Percentiles rank a stretch among this genome's conserved stretches.
Evolutionary conservation across 768 basidiomycete species (phyloP).

Genomic region (Boletus reticulatus): DNA sequence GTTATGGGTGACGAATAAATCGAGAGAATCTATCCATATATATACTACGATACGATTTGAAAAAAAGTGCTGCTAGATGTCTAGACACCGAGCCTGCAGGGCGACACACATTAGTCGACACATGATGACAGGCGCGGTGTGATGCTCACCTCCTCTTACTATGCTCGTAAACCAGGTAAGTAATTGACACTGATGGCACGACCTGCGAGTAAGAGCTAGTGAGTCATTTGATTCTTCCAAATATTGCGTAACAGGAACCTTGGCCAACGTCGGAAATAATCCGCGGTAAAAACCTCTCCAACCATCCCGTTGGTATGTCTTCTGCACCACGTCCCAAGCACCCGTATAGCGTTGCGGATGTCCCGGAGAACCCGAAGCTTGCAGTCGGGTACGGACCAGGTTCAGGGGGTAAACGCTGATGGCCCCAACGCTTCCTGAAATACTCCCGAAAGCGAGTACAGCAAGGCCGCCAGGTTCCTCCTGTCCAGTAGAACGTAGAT

Average conservation of each 20-base stretch:
- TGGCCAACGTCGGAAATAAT: conserved; percentile 87
- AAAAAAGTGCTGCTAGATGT: conserved; percentile 10
- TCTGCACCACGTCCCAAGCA: conserved; percentile 77
- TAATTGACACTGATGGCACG: conserved; percentile 94
- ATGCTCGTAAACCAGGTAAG: conserved; percentile 92
- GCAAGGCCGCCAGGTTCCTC: conserved; percentile 90
- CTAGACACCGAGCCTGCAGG: conserved; percentile 60
- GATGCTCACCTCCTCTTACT: conserved; percentile 68
- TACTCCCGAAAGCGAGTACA: conserved; percentile 84
- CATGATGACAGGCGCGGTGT: not conserved
- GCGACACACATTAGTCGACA: conserved; percentile 2
- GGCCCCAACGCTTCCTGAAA: conserved; percentile 92
- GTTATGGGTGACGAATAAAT: conserved; percentile 23
- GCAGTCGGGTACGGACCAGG: conserved; percentile 89
- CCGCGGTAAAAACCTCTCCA: conserved; percentile 96
- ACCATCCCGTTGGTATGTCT: conserved; percentile 82
- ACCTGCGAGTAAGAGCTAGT: conserved; percentile 49
- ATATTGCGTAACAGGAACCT: conserved; percentile 45
- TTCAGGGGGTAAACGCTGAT: conserved; percentile 92
- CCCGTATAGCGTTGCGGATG: conserved; percentile 91
- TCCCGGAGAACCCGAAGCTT: conserved; percentile 94
- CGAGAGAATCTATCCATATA: conserved; percentile 24
- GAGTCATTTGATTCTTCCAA: not conserved
- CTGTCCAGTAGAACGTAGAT: conserved; percentile 79
- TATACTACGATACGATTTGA: conserved; percentile 10